A percentile compares a stretch with the other conserved stretches of the same genome.
Conservation (phyloP, 2,329 filamentous ascomycete genomes). For the Coniella vitis region DNA sequence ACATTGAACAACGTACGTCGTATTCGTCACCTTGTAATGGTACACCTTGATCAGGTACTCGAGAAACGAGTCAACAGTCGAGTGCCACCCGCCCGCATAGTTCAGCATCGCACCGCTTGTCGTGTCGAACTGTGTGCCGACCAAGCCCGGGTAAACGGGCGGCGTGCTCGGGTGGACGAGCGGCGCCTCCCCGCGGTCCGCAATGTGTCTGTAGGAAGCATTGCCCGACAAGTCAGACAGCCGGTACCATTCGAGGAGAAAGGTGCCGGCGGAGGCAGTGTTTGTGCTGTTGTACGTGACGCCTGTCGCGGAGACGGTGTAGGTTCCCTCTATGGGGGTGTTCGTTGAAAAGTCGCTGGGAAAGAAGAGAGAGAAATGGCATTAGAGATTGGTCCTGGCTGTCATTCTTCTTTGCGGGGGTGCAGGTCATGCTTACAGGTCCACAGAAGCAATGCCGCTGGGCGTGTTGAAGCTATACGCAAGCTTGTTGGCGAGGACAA, state of each 20-base stretch:
- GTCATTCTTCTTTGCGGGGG: no score
- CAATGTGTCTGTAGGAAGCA: conserved; percentile 2
- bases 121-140: conserved; percentile 7
- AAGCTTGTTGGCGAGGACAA: conserved; percentile 4
- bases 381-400: no score
- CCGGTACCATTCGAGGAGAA: conserved; percentile 7
- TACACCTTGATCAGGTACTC: conserved; percentile 10
- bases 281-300: conserved; percentile 10
- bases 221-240: conserved; percentile 6
- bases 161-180: conserved; percentile 4
- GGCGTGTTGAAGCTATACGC: conserved; percentile 9
- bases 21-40: conserved; percentile 5
- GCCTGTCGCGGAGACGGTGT: conserved; percentile 5
- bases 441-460: conserved; percentile 1
- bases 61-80: conserved; percentile 5
- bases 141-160: conserved; percentile 5
- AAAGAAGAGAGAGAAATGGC: no score
- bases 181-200: conserved; percentile 7
- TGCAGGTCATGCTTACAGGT: neutral
- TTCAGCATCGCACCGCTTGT: conserved; percentile 4
- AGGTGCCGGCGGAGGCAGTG: conserved; percentile 6
- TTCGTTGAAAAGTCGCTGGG: neutral
- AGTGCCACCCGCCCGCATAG: conserved; percentile 7
- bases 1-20: conserved; percentile 1
- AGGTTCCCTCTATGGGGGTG: conserved; percentile 9